These are phyloP conservation scores for Yarrowia keelungensis DNA, from an alignment of 805 yeast species.

Conservation along the genomic window DNA sequence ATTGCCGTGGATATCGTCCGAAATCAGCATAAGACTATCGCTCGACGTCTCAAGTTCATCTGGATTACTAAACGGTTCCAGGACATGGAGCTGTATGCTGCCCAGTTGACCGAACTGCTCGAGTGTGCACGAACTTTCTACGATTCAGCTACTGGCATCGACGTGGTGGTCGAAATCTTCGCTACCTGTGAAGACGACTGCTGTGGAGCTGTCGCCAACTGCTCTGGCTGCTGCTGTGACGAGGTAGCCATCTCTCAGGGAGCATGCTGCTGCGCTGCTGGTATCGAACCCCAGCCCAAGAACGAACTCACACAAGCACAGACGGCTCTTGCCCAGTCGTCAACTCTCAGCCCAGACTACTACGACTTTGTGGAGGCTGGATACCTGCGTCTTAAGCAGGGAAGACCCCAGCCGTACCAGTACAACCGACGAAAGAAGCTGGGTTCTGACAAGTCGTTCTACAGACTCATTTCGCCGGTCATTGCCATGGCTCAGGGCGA, in stretches of 20 bases:
- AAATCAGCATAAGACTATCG: slow-evolving; percentile 43
- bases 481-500: slow-evolving; percentile 31
- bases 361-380: slow-evolving; percentile 28
- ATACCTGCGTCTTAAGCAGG: slow-evolving; percentile 21
- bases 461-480: slow-evolving; percentile 26
- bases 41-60: slow-evolving; percentile 30
- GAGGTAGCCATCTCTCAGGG: slow-evolving; percentile 18
- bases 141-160: slow-evolving; percentile 2
- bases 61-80: slow-evolving; percentile 35
- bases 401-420: slow-evolving; percentile 34
- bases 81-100: slow-evolving; percentile 23
- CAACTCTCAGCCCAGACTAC: slow-evolving; percentile 23
- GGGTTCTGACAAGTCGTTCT: slow-evolving; percentile 32
- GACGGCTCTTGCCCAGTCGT: slow-evolving; percentile 11
- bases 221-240: slow-evolving; percentile 24
- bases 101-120: slow-evolving; percentile 8
- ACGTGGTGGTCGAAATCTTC: slow-evolving; percentile 29
- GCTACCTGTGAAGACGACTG: slow-evolving; percentile 38
- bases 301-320: slow-evolving; percentile 24
- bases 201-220: slow-evolving; percentile 17
- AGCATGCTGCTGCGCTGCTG: slow-evolving; percentile 24
- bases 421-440: slow-evolving; percentile 14
- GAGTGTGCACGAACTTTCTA: slow-evolving; percentile 13
- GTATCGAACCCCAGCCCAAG: slow-evolving; percentile 20
- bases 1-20: slow-evolving; percentile 54